Evolutionary conservation across 106 monocot genomes (phyloP), one percentile per base, ranked within the genome.

Genomic region (Ottelia alismoides): DNA sequence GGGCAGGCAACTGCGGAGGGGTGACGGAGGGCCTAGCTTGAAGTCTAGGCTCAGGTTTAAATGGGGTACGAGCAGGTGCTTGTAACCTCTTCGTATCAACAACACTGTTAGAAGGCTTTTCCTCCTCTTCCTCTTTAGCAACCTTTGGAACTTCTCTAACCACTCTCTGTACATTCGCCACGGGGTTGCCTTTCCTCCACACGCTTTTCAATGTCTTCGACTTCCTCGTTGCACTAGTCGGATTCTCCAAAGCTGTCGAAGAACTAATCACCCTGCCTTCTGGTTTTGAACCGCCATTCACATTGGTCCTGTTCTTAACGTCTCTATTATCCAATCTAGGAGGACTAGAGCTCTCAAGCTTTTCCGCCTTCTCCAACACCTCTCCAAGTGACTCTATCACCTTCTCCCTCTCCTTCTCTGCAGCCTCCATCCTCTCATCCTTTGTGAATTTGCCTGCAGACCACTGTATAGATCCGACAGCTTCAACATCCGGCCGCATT

Each of bases 141-240:
- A 66, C 61, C 50, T 65, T 79, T 0, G 81, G 76, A 7, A 68
- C 20, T 48, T 79, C 82, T 27, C 68, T 99, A 28, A 85, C 76
- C 1, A 77, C 72, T 57, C 73, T 85, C 49, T 85, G 76, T 11
- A 89, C 74, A 60, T 70, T 76, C 1, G 77, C 59, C 48, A 86
- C 82, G 0, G 98, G 78, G 52, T 80, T 86, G 14, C 98, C 98
- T 70, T 83, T 99, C 47, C 76, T 81, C 98, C 98, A 99, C 22
- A 99, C 98, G 43, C 86, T 99, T 75, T 90, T 99, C 23, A 86
- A 47, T 2, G 90, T 78, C 25, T 86, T 90, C 2, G 90, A 70
- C 60, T 80, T 99, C 51, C 55, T 64, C 0, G 52, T 24, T 18
- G 72, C 24, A 7, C 10, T 25, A 18, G 72, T 30, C n/a, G n/a